Evolutionary conservation across 768 basidiomycete genomes (phyloP).

Genomic region (Leccinellum albellum): DNA sequence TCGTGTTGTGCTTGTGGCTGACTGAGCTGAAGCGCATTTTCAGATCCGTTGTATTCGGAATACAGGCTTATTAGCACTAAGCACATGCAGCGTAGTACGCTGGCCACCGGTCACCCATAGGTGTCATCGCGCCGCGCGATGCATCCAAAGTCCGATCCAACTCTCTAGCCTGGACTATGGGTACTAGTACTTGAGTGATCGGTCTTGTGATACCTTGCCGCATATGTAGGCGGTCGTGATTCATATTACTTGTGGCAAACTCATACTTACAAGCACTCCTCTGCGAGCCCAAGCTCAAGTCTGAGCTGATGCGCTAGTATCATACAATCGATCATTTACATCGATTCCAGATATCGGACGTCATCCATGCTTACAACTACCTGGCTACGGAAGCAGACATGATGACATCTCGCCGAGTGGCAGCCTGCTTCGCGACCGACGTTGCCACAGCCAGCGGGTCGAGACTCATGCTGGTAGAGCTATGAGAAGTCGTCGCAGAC

Average conservation of each 20-base stretch:
- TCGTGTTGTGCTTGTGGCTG: background rate
- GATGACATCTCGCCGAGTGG: background rate
- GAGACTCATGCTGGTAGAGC: slow-evolving; percentile 2
- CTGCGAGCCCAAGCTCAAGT: too few species aligned
- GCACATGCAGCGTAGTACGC: too few species aligned
- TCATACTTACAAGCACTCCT: too few species aligned
- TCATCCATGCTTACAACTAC: background rate
- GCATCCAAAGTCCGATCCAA: too few species aligned
- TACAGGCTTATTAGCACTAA: too few species aligned
- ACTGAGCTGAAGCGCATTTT: background rate
- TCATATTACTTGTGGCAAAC: background rate
- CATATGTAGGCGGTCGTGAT: background rate
- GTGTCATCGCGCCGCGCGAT: too few species aligned
- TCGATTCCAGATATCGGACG: background rate
- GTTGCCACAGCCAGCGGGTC: slow-evolving; percentile 21
- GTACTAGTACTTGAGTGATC: too few species aligned
- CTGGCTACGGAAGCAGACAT: background rate
- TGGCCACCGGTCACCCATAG: too few species aligned
- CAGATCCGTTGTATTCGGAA: background rate
- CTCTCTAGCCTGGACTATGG: too few species aligned
- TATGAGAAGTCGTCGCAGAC: background rate
- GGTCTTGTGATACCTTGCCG: too few species aligned
- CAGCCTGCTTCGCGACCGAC: slow-evolving; percentile 10
- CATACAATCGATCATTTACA: background rate
- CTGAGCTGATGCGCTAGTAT: background rate